Evolutionary conservation across 2,329 filamentous ascomycete genomes (phyloP), one percentile per base, ranked within the genome.

Genomic region (Epichloe sylvatica): DNA sequence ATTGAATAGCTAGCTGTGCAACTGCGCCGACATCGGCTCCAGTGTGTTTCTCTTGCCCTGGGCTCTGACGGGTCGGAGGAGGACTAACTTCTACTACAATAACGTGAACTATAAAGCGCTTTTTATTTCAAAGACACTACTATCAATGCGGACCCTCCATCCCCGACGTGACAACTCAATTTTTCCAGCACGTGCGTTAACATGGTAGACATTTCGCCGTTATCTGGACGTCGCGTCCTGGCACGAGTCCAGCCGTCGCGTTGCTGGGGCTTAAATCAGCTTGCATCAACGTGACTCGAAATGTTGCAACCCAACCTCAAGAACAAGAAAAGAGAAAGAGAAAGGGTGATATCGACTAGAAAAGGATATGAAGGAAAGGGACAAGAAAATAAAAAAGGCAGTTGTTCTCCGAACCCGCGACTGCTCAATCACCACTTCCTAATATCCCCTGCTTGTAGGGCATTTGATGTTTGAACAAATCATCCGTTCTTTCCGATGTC

Each of bases 1-100:
- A 64, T 59, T 61, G 57, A 63, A 59, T 53, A 49, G 53, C 53
- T 57, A 49, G 53, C 53, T 57, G 54, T 53, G 57, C 57, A 60
- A 56, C 53, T 54, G 54, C 56, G 55, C 46, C 54, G 51, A 52
- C 8, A 13, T 41, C 11, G 25, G 36, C 13, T 21, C 5, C 42
- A 15, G 35, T 11, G 30, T 30, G 30, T 30, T 30, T 45, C 40
- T 45, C 17, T 11, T 23, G 34, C 30, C 36, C 48, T 23, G 21
- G 19, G 30, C 6, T 39, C 38, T 41, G 25, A 33, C 41, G 13
- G 33, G 25, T 8, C 17, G 45, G 44, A 40, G 37, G 30, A 45
- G 17, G 41, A 15, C 17, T 11, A 40, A 45, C 4, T 49, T 40
- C 41, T 34, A n/a, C 23, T 21, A 49, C 21, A 39, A 46, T 33